These are phyloP conservation scores for Hyphodiscus sp. DNA, from an alignment of 2,329 filamentous ascomycete genomes.

Conservation along the genomic window DNA sequence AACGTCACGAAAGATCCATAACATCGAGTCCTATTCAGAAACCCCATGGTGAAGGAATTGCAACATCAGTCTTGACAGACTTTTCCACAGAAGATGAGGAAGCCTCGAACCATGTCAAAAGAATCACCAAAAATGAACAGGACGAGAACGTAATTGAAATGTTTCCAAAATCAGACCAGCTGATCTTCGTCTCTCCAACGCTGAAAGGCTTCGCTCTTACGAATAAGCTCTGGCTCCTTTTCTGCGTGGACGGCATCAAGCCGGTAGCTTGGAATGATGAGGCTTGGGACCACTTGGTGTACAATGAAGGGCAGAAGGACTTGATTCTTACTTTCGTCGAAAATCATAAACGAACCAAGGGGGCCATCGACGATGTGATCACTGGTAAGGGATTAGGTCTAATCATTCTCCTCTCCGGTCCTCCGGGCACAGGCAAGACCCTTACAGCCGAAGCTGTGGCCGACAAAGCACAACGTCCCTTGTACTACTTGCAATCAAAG, in stretches of 20 bases:
- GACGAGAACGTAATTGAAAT: conserved; percentile 35
- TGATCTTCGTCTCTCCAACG: conserved; percentile 36
- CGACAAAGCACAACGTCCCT: conserved; percentile 13
- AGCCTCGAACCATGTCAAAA: no score
- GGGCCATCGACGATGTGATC: conserved; percentile 18
- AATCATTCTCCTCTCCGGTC: conserved; percentile 37
- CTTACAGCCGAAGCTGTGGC: conserved; percentile 34
- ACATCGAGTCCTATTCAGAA: no score
- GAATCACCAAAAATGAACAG: conserved; percentile 25
- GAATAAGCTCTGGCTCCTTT: conserved; percentile 38
- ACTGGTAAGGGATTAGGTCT: conserved; percentile 31
- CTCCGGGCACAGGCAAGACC: conserved; percentile 22
- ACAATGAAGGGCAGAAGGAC: conserved; percentile 41
- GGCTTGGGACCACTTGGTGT: conserved; percentile 41
- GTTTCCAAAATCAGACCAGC: conserved; percentile 32
- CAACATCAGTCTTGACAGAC: no score
- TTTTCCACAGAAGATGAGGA: no score
- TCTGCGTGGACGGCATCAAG: conserved; percentile 17
- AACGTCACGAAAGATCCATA: no score
- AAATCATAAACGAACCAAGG: conserved; percentile 31
- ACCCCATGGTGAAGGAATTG: no score
- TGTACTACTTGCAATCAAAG: conserved; percentile 17
- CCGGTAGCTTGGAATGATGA: conserved; percentile 34
- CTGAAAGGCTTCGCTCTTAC: conserved; percentile 40
- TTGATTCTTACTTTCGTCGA: conserved; percentile 42